Evolutionary conservation across 2,329 filamentous ascomycete species (phyloP).

Genomic region (Phaeosphaeria sp.): DNA sequence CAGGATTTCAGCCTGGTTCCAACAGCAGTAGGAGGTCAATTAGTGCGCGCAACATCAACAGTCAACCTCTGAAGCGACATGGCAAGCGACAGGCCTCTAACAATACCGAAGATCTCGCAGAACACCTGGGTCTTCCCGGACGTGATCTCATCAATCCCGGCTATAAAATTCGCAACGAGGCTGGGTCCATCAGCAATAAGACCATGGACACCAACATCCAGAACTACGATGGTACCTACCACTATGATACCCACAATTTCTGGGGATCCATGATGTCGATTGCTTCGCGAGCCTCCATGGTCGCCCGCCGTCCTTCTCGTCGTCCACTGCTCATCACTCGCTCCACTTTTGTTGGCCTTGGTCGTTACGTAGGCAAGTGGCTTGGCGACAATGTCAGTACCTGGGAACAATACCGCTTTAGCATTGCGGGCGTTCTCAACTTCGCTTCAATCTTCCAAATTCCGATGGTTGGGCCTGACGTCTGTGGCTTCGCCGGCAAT

Average conservation of each 20-base stretch:
- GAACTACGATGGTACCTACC: constrained; percentile 69
- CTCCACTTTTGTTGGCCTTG: constrained; percentile 76
- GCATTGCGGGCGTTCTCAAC: constrained; percentile 50
- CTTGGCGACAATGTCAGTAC: constrained; percentile 59
- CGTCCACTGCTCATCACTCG: constrained; percentile 77
- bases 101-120: constrained; percentile 44
- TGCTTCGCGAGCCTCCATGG: constrained; percentile 70
- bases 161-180: constrained; percentile 68
- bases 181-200: constrained; percentile 50
- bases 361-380: constrained; percentile 65
- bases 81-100: constrained; percentile 26
- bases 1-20: constrained; percentile 66
- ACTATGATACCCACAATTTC: constrained; percentile 79
- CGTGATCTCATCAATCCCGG: constrained; percentile 70
- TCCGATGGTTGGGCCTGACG: constrained; percentile 62
- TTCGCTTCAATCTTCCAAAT: constrained; percentile 55
- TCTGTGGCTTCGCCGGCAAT: constrained; percentile 75
- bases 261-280: constrained; percentile 78
- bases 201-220: constrained; percentile 71
- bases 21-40: constrained; percentile 22
- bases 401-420: constrained; percentile 53
- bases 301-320: constrained; percentile 65
- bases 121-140: constrained; percentile 62
- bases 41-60: constrained; percentile 7
- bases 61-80: constrained; percentile 5